A percentile compares a stretch with the other conserved stretches of the same genome.
These are phyloP conservation scores for Juncus inflexus DNA, from an alignment of 176 grass and related monocot species.

Conservation along the genomic window DNA sequence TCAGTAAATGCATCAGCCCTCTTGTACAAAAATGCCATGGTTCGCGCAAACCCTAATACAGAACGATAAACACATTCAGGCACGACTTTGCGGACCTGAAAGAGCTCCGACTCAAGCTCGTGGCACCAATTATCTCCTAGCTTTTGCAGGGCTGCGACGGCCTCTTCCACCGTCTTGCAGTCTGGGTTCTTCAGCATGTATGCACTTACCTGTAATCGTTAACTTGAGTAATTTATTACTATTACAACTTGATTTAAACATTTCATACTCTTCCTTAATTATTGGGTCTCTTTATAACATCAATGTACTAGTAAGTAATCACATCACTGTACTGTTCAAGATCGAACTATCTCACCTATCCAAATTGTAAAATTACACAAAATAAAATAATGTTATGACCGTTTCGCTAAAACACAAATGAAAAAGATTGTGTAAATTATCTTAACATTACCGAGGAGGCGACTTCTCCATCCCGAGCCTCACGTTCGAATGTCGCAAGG, in stretches of 20 bases:
- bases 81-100: neutral
- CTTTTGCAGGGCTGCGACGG: neutral
- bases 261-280: no score
- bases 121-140: neutral
- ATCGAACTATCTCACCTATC: no score
- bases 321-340: no score
- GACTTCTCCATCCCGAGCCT: neutral
- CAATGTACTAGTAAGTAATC: no score
- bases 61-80: neutral
- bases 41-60: neutral
- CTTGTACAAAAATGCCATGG: slow-evolving; percentile 13
- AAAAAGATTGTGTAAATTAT: no score
- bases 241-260: no score
- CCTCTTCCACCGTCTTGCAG: neutral
- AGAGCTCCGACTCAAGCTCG: slow-evolving; percentile 15
- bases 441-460: neutral
- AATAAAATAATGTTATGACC: no score
- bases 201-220: no score
- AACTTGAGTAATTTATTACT: no score
- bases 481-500: slow-evolving; percentile 3
- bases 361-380: no score
- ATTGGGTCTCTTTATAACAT: no score
- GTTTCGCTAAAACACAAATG: no score
- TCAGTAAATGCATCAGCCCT: neutral
- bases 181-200: slow-evolving; percentile 6